Percentiles rank a stretch among this genome's conserved stretches.
phyloP scores from a whole-genome alignment of 331 rosid genomes.

The Malus hybrid region DNA sequence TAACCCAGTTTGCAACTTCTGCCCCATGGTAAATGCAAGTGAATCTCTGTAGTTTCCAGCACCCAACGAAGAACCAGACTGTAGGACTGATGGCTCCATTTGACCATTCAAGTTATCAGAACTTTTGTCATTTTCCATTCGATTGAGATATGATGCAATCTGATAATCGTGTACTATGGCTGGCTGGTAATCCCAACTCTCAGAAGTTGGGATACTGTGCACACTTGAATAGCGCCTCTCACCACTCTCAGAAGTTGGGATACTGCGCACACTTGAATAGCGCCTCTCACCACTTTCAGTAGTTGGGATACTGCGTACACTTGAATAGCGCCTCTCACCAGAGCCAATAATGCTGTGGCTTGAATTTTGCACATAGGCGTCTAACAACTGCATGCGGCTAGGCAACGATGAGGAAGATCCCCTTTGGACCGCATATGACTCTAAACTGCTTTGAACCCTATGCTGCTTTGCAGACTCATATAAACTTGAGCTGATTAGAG shows the following conservation, averaged over 20 bases:
- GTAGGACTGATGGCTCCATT: conserved; percentile 31
- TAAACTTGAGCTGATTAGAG: conserved; percentile 26
- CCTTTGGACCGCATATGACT: conserved; percentile 52
- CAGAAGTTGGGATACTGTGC: conserved; percentile 7
- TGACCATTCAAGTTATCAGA: conserved; percentile 43
- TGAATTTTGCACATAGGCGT: conserved; percentile 46
- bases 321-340: conserved; percentile 58
- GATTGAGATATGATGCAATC: conserved; percentile 47
- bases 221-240: too few species aligned
- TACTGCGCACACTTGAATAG: conserved; percentile 56
- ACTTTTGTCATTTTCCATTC: conserved; percentile 38
- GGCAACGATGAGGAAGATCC: conserved; percentile 47
- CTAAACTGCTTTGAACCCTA: conserved; percentile 47
- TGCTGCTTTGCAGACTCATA: conserved; percentile 49
- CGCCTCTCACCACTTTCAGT: conserved; percentile 46
- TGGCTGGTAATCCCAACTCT: conserved; percentile 66
- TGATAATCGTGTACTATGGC: conserved; percentile 80
- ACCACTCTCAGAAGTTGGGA: conserved; percentile 27
- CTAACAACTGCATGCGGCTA: conserved; percentile 40
- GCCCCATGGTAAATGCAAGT: conserved; percentile 47
- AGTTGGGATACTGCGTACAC: conserved; percentile 64
- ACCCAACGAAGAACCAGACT: conserved; percentile 38
- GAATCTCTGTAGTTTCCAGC: conserved; percentile 49
- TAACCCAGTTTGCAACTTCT: conserved; percentile 56
- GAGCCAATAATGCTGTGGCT: conserved; percentile 27